These are phyloP conservation scores for Sporisorium iseilematis-ciliati DNA, from an alignment of 1,284 basidiomycete genomes.

Conservation along the genomic window DNA sequence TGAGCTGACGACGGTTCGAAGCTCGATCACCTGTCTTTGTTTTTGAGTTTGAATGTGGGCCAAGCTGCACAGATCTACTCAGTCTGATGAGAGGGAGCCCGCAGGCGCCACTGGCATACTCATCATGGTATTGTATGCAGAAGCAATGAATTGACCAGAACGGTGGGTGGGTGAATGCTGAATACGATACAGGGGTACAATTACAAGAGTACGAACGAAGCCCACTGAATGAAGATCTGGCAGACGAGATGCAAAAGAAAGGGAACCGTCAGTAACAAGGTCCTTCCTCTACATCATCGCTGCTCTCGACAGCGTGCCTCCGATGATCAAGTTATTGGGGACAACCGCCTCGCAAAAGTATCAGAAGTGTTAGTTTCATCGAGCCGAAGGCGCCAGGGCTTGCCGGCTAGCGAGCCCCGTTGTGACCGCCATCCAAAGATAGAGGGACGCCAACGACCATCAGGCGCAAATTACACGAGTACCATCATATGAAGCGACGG, in stretches of 20 bases:
- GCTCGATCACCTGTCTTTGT: background rate
- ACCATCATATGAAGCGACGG: slow-evolving; percentile 51
- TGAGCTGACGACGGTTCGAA: background rate
- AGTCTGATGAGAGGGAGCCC: no score
- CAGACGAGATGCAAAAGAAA: background rate
- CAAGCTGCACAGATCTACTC: no score
- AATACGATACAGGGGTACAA: background rate
- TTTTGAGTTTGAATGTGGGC: background rate
- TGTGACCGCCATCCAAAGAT: slow-evolving; percentile 35
- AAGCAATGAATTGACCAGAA: background rate
- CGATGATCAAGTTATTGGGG: background rate
- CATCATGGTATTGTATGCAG: background rate
- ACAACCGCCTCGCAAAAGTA: slow-evolving; percentile 3
- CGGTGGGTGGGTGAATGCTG: slow-evolving; percentile 1
- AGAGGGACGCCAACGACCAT: slow-evolving; percentile 45
- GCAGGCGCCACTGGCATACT: no score
- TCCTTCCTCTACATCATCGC: background rate
- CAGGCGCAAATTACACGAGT: slow-evolving; percentile 67
- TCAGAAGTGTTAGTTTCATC: slow-evolving; percentile 60
- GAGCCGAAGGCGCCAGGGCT: slow-evolving; percentile 51
- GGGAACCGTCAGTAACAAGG: background rate
- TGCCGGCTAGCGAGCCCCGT: slow-evolving; percentile 64
- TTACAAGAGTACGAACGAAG: background rate
- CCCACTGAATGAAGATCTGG: background rate
- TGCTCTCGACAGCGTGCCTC: slow-evolving; percentile 4